Percentiles rank a stretch among this genome's conserved stretches.
phyloP scores from a whole-genome alignment of 179 eudicot species.

The Beta corolliflora region DNA sequence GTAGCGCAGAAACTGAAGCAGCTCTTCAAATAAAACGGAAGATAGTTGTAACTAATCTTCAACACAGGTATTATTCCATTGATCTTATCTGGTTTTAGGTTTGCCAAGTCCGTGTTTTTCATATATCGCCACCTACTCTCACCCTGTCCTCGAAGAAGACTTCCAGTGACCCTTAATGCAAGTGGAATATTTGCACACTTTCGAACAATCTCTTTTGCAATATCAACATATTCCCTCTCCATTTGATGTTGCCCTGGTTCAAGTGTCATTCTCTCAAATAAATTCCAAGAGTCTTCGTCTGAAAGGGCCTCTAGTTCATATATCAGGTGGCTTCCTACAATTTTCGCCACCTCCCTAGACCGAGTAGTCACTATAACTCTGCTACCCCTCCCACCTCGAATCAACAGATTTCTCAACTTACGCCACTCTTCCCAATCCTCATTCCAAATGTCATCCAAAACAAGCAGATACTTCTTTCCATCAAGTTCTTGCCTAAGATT shows the following conservation, averaged over 20 bases:
- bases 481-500: background rate
- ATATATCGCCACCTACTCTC: slow-evolving; percentile 8
- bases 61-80: background rate
- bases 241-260: background rate
- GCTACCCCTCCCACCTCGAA: background rate
- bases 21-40: slow-evolving; percentile 34
- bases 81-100: background rate
- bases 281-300: slow-evolving; percentile 18
- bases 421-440: slow-evolving; percentile 11
- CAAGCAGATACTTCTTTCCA: slow-evolving; percentile 14
- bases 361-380: slow-evolving; percentile 24
- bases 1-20: slow-evolving; percentile 48
- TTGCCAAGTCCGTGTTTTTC: background rate
- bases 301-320: slow-evolving; percentile 6
- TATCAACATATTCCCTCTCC: background rate
- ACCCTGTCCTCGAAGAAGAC: background rate
- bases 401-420: background rate
- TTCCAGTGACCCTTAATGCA: slow-evolving; percentile 12
- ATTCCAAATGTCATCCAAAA: slow-evolving; percentile 28
- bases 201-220: slow-evolving; percentile 16
- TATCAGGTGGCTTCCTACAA: background rate
- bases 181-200: slow-evolving; percentile 21
- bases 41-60: slow-evolving; percentile 26
- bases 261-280: slow-evolving; percentile 12
- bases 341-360: background rate